Evolutionary conservation across 148 eudicot genomes (phyloP).

Genomic region (Persicaria maculosa): DNA sequence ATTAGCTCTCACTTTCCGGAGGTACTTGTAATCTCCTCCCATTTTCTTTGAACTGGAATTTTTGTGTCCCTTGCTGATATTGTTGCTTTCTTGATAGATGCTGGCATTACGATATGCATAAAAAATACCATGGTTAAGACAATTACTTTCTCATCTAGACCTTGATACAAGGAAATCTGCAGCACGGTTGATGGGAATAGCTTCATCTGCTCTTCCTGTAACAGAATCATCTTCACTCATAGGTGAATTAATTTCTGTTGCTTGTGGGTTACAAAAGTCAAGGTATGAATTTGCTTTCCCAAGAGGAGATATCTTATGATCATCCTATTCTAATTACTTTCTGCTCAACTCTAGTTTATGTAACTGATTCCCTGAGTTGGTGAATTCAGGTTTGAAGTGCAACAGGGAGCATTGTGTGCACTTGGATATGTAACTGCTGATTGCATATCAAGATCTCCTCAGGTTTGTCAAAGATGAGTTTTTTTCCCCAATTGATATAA

Average conservation of each 20-base stretch:
- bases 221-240: constrained; percentile 51
- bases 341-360: neutral
- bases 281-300: constrained; percentile 39
- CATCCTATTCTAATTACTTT: constrained; percentile 2
- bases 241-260: constrained; percentile 43
- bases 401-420: constrained; percentile 75
- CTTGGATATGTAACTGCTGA: constrained; percentile 84
- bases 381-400: constrained; percentile 69
- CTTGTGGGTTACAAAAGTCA: constrained; percentile 37
- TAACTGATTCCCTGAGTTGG: constrained; percentile 14
- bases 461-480: constrained; percentile 43
- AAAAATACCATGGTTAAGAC: constrained; percentile 70
- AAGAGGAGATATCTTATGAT: neutral
- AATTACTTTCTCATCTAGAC: constrained; percentile 70
- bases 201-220: constrained; percentile 70
- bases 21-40: constrained; percentile 31
- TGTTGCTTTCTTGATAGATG: constrained; percentile 35
- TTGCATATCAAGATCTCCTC: constrained; percentile 44
- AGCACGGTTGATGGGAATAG: constrained; percentile 84
- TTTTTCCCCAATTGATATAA: too few relatives aligned
- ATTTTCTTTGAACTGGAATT: neutral
- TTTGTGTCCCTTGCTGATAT: constrained; percentile 13
- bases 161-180: constrained; percentile 76
- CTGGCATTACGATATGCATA: constrained; percentile 67
- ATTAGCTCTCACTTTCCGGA: constrained; percentile 69